phyloP scores from a whole-genome alignment of 2,329 filamentous ascomycete genomes.

The Pseudocercospora macadamiae region DNA sequence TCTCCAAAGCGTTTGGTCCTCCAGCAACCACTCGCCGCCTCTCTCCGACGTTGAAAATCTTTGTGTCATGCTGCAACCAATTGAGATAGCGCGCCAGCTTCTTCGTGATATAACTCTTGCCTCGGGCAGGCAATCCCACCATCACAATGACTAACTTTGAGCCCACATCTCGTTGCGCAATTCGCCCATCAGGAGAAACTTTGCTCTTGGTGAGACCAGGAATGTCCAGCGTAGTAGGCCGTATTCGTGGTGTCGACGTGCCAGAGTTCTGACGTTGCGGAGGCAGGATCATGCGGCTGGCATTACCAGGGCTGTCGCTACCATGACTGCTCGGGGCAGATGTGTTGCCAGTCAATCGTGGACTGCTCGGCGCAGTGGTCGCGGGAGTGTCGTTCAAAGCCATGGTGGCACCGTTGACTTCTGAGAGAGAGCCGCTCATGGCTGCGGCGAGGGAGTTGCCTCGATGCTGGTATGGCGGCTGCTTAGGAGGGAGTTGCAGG shows the following conservation, averaged over 20 bases:
- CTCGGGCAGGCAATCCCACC: constrained; percentile 92
- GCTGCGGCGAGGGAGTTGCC: constrained; percentile 31
- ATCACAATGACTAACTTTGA: constrained; percentile 97
- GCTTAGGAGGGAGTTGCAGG: constrained; percentile 13
- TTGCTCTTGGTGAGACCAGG: constrained; percentile 94
- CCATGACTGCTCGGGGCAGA: constrained; percentile 20
- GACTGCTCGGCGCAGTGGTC: constrained; percentile 63
- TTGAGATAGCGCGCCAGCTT: constrained; percentile 94
- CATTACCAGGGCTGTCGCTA: constrained; percentile 29
- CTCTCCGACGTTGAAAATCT: constrained; percentile 97
- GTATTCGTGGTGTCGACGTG: constrained; percentile 74
- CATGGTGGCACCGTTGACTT: constrained; percentile 30
- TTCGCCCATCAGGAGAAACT: constrained; percentile 92
- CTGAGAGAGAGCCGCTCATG: constrained; percentile 31
- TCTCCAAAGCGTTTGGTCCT: constrained; percentile 45
- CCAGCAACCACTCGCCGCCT: constrained; percentile 78
- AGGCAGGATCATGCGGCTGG: constrained; percentile 61
- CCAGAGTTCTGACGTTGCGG: constrained; percentile 69
- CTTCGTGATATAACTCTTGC: constrained; percentile 99
- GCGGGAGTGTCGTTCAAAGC: constrained; percentile 66
- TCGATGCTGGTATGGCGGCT: constrained; percentile 10
- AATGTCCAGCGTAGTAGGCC: constrained; percentile 94
- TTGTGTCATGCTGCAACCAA: constrained; percentile 95
- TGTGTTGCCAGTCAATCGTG: constrained; percentile 24
- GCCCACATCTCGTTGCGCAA: constrained; percentile 89